phyloP scores from a whole-genome alignment of 2,329 filamentous ascomycete species.

The Alternaria atra region DNA sequence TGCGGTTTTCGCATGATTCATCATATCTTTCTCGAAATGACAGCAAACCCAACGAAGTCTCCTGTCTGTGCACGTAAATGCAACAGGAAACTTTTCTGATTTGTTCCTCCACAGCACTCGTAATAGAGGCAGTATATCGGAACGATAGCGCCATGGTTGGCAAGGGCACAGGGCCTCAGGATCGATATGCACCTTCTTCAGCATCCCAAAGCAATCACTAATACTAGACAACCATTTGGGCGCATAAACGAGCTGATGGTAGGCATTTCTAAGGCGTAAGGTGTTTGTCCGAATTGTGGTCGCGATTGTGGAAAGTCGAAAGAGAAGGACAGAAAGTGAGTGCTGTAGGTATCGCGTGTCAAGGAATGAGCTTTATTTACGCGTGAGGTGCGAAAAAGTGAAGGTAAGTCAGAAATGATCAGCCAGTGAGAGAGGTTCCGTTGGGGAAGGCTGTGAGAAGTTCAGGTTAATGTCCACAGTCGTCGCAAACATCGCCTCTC shows the following conservation, averaged over 20 bases:
- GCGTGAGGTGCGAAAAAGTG: not conserved
- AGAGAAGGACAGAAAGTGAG: not conserved
- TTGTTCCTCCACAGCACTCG: not conserved
- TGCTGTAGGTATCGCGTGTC: not conserved
- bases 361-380: not conserved
- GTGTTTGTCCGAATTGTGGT: not conserved
- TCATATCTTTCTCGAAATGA: no score
- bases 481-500: not conserved
- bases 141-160: not conserved
- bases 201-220: not conserved
- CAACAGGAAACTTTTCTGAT: no score
- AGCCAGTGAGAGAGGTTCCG: not conserved
- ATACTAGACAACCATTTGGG: not conserved
- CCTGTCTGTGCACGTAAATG: not conserved
- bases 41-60: not conserved
- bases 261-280: not conserved
- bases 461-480: no score
- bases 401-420: not conserved
- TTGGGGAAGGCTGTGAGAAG: no score
- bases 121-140: not conserved
- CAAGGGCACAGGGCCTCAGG: not conserved
- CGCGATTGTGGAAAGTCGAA: not conserved
- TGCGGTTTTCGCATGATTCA: no score
- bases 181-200: not conserved
- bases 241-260: not conserved